phyloP scores from a whole-genome alignment of 352 stramenopile species.

The Phytophthora litchii region DNA sequence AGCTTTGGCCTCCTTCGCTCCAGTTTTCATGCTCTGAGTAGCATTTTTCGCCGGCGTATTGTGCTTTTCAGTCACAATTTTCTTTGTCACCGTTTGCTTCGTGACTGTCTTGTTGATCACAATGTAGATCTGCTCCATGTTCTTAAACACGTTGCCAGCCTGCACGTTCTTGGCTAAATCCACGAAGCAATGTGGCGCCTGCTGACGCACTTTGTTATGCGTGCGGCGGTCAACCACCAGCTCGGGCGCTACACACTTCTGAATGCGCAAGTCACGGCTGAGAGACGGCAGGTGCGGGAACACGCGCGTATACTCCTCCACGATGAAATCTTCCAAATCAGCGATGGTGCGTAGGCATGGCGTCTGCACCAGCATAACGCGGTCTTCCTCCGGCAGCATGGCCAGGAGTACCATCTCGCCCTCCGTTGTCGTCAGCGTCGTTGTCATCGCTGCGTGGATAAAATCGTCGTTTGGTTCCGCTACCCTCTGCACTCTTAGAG shows the following conservation, averaged over 20 bases:
- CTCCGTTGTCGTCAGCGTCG: slow-evolving; percentile 34
- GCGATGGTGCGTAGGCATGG: slow-evolving; percentile 48
- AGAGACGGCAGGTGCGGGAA: slow-evolving; percentile 59
- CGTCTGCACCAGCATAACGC: slow-evolving; percentile 73
- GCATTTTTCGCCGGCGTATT: slow-evolving; percentile 5
- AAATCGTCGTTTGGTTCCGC: background rate
- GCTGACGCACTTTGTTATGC: slow-evolving; percentile 28
- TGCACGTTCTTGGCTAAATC: slow-evolving; percentile 83
- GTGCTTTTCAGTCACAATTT: slow-evolving; percentile 6
- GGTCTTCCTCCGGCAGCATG: slow-evolving; percentile 68
- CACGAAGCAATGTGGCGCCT: slow-evolving; percentile 61
- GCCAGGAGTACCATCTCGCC: slow-evolving; percentile 73
- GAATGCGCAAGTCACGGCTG: slow-evolving; percentile 60
- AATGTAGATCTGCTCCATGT: slow-evolving; percentile 86
- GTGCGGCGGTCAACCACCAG: slow-evolving; percentile 59
- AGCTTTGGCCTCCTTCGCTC: slow-evolving; percentile 18
- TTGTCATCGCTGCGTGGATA: slow-evolving; percentile 22
- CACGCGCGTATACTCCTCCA: slow-evolving; percentile 64
- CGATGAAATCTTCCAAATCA: slow-evolving; percentile 68
- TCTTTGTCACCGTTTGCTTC: slow-evolving; percentile 5
- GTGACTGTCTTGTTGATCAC: slow-evolving; percentile 38
- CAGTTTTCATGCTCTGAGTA: slow-evolving; percentile 6
- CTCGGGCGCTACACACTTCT: slow-evolving; percentile 69
- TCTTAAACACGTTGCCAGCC: slow-evolving; percentile 70
- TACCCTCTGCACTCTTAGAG: no score